Percentiles rank a stretch among this genome's conserved stretches.
Conservation (phyloP, 2,329 filamentous ascomycete species). For the Tolypocladium album region DNA sequence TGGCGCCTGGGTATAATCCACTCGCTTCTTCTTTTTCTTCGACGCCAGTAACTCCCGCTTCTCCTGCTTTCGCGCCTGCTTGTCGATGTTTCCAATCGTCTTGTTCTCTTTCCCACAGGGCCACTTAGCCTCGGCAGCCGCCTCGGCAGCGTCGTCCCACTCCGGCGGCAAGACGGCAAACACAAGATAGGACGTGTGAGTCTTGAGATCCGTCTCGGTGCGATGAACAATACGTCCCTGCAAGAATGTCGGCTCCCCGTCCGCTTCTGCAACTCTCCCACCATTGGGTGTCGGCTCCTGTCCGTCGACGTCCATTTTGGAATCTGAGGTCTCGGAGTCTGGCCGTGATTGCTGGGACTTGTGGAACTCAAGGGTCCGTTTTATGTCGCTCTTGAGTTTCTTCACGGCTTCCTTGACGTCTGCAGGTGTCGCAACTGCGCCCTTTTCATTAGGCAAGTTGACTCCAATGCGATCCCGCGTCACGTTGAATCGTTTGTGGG, state of each 20-base stretch:
- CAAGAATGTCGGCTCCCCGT: slow-evolving; percentile 49
- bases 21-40: slow-evolving; percentile 32
- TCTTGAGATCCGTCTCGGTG: slow-evolving; percentile 82
- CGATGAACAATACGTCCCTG: slow-evolving; percentile 71
- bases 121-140: slow-evolving; percentile 52
- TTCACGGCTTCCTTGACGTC: slow-evolving; percentile 71
- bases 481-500: slow-evolving; percentile 69
- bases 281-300: slow-evolving; percentile 6
- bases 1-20: slow-evolving; percentile 7
- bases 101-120: slow-evolving; percentile 44
- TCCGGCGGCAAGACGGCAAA: slow-evolving; percentile 83
- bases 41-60: slow-evolving; percentile 40
- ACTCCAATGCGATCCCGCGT: slow-evolving; percentile 71
- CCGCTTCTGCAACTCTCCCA: slow-evolving; percentile 5
- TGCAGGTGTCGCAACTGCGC: slow-evolving; percentile 57
- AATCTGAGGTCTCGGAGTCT: slow-evolving; percentile 17
- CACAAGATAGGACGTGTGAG: slow-evolving; percentile 92
- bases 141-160: slow-evolving; percentile 79
- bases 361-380: slow-evolving; percentile 56
- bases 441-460: slow-evolving; percentile 52
- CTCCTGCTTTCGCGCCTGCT: slow-evolving; percentile 43
- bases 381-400: slow-evolving; percentile 64
- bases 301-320: slow-evolving; percentile 30
- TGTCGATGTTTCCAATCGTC: slow-evolving; percentile 42
- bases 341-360: slow-evolving; percentile 18